Evolutionary conservation across 2,329 filamentous ascomycete species (phyloP).

Genomic region (Aureobasidium namibiae): DNA sequence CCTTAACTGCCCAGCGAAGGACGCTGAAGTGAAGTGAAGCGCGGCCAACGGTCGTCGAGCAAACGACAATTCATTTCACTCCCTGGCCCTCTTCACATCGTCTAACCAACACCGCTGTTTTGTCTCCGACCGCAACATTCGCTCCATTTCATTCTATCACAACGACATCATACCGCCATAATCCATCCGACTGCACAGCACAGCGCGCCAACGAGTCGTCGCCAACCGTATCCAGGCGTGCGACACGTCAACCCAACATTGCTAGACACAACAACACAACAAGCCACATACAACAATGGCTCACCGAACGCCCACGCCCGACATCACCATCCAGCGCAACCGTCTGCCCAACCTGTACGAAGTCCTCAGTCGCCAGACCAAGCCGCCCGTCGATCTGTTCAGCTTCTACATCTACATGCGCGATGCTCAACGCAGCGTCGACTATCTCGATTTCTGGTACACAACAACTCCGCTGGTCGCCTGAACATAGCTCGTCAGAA

Average conservation of each 20-base stretch:
- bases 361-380: conserved; percentile 86
- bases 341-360: conserved; percentile 91
- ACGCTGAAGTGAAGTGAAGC: not conserved
- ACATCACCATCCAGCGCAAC: conserved; percentile 47
- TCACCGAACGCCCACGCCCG: not conserved
- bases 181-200: not conserved
- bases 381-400: conserved; percentile 91
- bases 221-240: not conserved
- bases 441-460: conserved; percentile 97
- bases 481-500: not conserved
- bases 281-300: too few relatives aligned
- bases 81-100: not conserved
- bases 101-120: not conserved
- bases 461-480: not conserved
- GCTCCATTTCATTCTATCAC: not conserved
- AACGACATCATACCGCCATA: not conserved
- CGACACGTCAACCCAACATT: conserved; percentile 3
- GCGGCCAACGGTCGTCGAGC: not conserved
- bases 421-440: conserved; percentile 93
- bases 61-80: conserved; percentile 11
- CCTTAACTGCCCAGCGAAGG: too few relatives aligned
- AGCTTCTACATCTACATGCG: conserved; percentile 99
- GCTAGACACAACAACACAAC: not conserved
- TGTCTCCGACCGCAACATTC: not conserved
- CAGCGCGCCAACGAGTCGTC: not conserved